Base-by-base conservation (phyloP, 140 eudicot genomes). In the Senecio squalidus region DNA sequence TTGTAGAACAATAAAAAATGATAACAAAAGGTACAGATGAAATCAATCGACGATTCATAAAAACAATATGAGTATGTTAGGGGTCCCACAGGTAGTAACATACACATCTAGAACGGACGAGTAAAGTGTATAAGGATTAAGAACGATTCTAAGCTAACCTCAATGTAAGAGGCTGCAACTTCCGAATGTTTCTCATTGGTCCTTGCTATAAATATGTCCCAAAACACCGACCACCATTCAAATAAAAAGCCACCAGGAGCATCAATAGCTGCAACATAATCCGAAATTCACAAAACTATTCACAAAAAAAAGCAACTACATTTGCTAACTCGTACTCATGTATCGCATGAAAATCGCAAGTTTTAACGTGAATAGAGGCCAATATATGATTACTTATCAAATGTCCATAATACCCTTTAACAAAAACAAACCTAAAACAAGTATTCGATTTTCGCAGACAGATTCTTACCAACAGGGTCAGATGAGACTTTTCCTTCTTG, bases 141-240 rank as follows among this genome's bases (percentile, higher is more conserved):
- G n/a, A 27, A 47, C 38, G 20, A 10, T 4, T 0, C 6, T 11
- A 48, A 70, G 71, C 72, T 55, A 72, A 92, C 98, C 96, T 92
- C 98, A 55, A 86, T 92, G 68, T 92, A 92, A 62, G 98, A 92
- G 48, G 98, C 98, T 62, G 98, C 98, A 67, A 87, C 98, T 23
- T 92, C 98, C 1, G 96, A 92, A 60, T 92, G 98, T 58, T 92
- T 92, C 70, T 92, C 98, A 36, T 92, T 92, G 6, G 96, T 87
- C 76, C 98, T 79, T 11, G 98, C 96, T 64, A 92, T 92, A 60
- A 92, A 92, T 41, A 92, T 92, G 62, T 92, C 98, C 98, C 98
- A 87, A 73, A 92, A 92, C n/a, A 92, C 98, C 1, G 98, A 92
- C 98, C 98, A 87, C 98, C 98, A 92, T 61, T 92, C 98, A 22